Evolutionary conservation across 257 asterid genomes (phyloP).

Genomic region (Ophiorrhiza pumila): DNA sequence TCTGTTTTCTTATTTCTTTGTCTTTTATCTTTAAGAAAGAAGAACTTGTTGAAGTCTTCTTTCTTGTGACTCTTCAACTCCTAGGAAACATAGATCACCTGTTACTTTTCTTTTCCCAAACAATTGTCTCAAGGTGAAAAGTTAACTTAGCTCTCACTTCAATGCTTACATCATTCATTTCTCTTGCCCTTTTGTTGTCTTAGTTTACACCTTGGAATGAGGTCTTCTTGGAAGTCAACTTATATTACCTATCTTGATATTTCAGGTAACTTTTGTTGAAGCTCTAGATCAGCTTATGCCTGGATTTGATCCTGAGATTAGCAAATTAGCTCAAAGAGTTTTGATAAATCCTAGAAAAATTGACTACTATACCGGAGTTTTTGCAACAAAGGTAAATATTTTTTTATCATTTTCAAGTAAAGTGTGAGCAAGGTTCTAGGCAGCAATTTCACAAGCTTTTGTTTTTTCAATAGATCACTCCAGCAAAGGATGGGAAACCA

Average conservation of each 20-base stretch:
- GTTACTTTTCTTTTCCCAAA: too few relatives aligned
- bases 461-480: slow-evolving; percentile 67
- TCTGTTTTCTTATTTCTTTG: background rate
- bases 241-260: background rate
- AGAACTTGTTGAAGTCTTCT: background rate
- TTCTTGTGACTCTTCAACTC: too few relatives aligned
- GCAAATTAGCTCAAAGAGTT: slow-evolving; percentile 84
- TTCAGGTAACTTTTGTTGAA: slow-evolving; percentile 85
- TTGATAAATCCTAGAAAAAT: slow-evolving; percentile 86
- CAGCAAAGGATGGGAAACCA: slow-evolving; percentile 96
- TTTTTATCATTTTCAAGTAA: too few relatives aligned
- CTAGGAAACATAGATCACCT: too few relatives aligned
- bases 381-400: slow-evolving; percentile 78
- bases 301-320: slow-evolving; percentile 93
- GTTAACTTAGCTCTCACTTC: too few relatives aligned
- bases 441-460: too few relatives aligned
- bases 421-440: too few relatives aligned
- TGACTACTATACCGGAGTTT: slow-evolving; percentile 79
- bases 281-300: slow-evolving; percentile 96
- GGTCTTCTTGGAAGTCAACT: too few relatives aligned
- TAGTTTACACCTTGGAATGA: background rate
- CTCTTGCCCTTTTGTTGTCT: background rate
- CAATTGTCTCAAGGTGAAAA: too few relatives aligned
- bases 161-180: background rate
- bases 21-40: background rate